Evolutionary conservation across 2,329 filamentous ascomycete species (phyloP), one percentile per base, ranked within the genome.

Genomic region (Pseudofabraea citricarpa): DNA sequence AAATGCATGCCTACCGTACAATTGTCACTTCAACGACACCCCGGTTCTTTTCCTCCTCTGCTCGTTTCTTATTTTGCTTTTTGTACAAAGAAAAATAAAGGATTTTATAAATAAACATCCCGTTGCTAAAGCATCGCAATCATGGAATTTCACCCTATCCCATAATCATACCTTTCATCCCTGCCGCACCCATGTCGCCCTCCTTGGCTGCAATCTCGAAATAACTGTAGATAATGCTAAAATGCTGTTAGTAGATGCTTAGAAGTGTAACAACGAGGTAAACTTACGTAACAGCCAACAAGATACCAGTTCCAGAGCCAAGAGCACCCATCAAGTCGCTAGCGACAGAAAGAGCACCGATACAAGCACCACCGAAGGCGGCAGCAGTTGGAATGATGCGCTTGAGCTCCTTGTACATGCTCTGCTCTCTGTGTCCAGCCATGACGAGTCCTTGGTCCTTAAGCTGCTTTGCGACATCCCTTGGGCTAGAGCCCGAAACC

Each of bases 401-500:
- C 87, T 98, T 98, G 54, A 98, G 82, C 74, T 98, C 93, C 79
- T 95, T 95, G 83, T 98, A 98, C 93, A 98, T 98, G 77, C 87
- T 94, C 79, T 97, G 91, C 70, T 98, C 94, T 73, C 93, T 88
- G 77, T 98, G 93, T 64, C 93, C 93, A 62, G 93, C 91, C 94
- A 98, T 98, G 58, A 98, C 91, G 46, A 98, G 85, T 66, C 93
- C 93, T 73, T 98, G 93, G 64, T 98, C 94, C 83, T 98, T 98
- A 68, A 98, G 83, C 75, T 97, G 93, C 83, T 98, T 98, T 62
- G 93, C 93, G 56, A 98, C 94, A 64, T 98, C 93, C 63, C 93
- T 87, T 48, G 93, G 94, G 74, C 89, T 91, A 52, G 91, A 96
- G 62, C 93, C 94, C 29, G 93, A 97, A 54, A 98, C 93, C 73